Evolutionary conservation across 1,284 basidiomycete species (phyloP), one percentile per base, ranked within the genome.

Genomic region (Puccinia triticina): DNA sequence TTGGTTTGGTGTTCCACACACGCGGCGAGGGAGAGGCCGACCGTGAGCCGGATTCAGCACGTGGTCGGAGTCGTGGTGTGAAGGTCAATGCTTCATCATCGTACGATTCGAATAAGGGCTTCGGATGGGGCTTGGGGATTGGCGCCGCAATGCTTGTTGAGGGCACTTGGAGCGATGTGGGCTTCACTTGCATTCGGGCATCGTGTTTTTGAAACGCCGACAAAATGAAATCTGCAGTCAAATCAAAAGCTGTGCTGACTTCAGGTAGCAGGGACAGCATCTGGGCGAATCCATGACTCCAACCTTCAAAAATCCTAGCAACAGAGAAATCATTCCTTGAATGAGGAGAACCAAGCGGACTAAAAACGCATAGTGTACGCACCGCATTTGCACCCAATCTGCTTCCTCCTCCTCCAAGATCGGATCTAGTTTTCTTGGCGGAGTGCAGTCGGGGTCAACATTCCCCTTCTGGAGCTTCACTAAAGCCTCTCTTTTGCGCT

Each of bases 301-400:
- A 85, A 75, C 82, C 82, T 64, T 83, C 82, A 55, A 76, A 82
- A 37, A 82, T 80, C 43, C 80, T 82, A 43, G 26, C 23, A 50
- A 32, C 2, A 50, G 18, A 64, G 48, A 73, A 73, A 34, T 43
- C 21, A 55, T 85, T 93, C 93, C n/a, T 93, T 94, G 95, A 37
- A 46, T 55, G 29, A 79, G 94, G 93, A 66, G 92, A 87, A 48
- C 66, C 77, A 72, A 82, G 87, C 64, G 32, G 85, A 86, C 32
- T 86, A 85, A 53, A 48, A 26, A 43, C 12, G 34, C 8, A 18
- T n/a, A 85, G 84, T 85, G 87, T 1, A 87, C 88, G 37, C 85
- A 82, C 84, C 93, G 92, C 90, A 96, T 92, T 87, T 94, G 93
- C 26, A 98, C 94, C 94, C 96, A 98, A 86, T 98, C 95, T 82